phyloP scores from a whole-genome alignment of 805 yeast species.

The Starmerella khaoyaiensis region DNA sequence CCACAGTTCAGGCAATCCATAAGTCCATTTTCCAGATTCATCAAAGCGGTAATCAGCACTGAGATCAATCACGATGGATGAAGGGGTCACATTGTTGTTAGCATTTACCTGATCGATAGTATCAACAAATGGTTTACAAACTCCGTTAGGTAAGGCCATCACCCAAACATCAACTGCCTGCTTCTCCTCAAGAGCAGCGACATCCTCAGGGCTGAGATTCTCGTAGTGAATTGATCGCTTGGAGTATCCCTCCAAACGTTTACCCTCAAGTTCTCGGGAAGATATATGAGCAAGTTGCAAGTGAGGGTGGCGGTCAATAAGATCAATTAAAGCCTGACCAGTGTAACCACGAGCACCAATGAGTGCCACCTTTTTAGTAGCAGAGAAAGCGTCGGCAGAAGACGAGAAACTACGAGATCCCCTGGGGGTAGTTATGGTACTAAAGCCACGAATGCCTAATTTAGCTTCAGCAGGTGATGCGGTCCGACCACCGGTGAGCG shows the following conservation, averaged over 20 bases:
- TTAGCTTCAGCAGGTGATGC: neutral
- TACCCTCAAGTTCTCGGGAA: slow-evolving; percentile 86
- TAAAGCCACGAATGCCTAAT: slow-evolving; percentile 4
- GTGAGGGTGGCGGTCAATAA: slow-evolving; percentile 78
- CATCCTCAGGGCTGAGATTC: slow-evolving; percentile 78
- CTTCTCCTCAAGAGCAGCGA: slow-evolving; percentile 58
- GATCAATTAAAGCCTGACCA: slow-evolving; percentile 79
- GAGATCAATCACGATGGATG: slow-evolving; percentile 74
- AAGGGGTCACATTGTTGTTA: slow-evolving; percentile 35
- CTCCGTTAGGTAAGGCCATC: slow-evolving; percentile 98
- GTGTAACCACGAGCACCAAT: slow-evolving; percentile 98
- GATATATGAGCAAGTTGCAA: slow-evolving; percentile 87
- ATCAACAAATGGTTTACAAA: slow-evolving; percentile 48
- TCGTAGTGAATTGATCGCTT: slow-evolving; percentile 70
- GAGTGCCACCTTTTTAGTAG: slow-evolving; percentile 46
- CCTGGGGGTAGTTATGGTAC: slow-evolving; percentile 22
- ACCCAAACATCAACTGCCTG: slow-evolving; percentile 91
- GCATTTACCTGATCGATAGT: too few relatives aligned
- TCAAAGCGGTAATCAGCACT: slow-evolving; percentile 96
- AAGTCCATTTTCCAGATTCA: slow-evolving; percentile 73
- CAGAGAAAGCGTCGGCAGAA: neutral
- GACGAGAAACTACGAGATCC: slow-evolving; percentile 42
- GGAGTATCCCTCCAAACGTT: slow-evolving; percentile 73
- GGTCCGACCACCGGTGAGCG: neutral
- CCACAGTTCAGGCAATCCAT: slow-evolving; percentile 94